Conservation (phyloP, 352 stramenopile species). For the Blastocystis sp. region DNA sequence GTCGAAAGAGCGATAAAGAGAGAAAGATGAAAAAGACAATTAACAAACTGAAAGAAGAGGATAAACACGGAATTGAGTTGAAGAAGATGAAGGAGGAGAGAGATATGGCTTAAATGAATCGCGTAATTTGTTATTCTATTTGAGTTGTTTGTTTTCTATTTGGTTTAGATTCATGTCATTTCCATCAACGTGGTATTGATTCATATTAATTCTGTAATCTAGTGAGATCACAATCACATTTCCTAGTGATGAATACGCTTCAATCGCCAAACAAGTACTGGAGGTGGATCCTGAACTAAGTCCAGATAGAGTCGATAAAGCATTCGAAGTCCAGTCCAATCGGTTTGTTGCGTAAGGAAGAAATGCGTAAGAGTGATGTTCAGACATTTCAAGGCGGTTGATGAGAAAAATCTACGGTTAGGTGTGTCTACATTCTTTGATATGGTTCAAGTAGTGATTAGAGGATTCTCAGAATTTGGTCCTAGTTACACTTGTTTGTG, state of each 20-base stretch:
- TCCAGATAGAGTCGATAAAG: conserved; percentile 21
- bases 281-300: conserved; percentile 49
- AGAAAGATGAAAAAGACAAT: conserved; percentile 67
- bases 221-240: conserved; percentile 43
- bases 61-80: conserved; percentile 57
- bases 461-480: conserved; percentile 37
- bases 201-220: neutral
- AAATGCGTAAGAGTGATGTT: neutral
- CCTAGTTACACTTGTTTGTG: neutral
- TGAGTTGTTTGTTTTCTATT: neutral
- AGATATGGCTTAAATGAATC: neutral
- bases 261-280: conserved; percentile 33
- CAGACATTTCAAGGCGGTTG: conserved; percentile 53
- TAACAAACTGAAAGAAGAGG: conserved; percentile 40
- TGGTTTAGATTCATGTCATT: neutral
- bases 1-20: conserved; percentile 63
- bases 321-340: neutral
- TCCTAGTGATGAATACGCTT: neutral
- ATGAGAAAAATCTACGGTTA: conserved; percentile 46
- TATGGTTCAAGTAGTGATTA: conserved; percentile 59
- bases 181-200: neutral
- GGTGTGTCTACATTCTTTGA: conserved; percentile 63
- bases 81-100: conserved; percentile 51
- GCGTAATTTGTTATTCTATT: conserved; percentile 47
- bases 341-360: neutral